Evolutionary conservation across 2,329 filamentous ascomycete species (phyloP).

Genomic region (Didymella lethalis): DNA sequence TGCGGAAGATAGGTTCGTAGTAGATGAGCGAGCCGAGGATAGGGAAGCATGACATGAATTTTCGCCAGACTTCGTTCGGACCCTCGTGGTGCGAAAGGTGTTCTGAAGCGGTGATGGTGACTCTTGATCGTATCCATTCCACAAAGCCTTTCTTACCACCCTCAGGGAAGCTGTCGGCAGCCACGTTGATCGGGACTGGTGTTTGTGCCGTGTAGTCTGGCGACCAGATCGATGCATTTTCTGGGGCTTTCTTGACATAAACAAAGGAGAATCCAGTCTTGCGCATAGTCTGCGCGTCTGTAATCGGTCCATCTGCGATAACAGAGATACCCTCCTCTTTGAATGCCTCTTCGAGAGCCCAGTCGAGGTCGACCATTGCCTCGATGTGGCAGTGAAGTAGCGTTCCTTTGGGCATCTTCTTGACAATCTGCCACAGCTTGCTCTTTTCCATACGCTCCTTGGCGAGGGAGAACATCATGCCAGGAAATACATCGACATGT

Average conservation of each 20-base stretch:
- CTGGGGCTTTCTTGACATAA: slow-evolving; percentile 51
- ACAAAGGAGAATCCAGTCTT: slow-evolving; percentile 68
- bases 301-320: slow-evolving; percentile 64
- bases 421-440: slow-evolving; percentile 83
- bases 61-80: slow-evolving; percentile 82
- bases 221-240: slow-evolving; percentile 69
- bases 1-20: slow-evolving; percentile 89
- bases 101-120: slow-evolving; percentile 75
- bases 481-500: slow-evolving; percentile 75
- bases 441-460: slow-evolving; percentile 87
- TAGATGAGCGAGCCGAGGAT: slow-evolving; percentile 78
- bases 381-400: slow-evolving; percentile 88
- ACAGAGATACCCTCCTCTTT: slow-evolving; percentile 78
- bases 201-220: slow-evolving; percentile 66
- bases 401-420: slow-evolving; percentile 86
- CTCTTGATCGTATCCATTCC: slow-evolving; percentile 77
- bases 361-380: slow-evolving; percentile 89
- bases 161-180: slow-evolving; percentile 77
- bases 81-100: slow-evolving; percentile 82
- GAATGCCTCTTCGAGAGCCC: slow-evolving; percentile 75
- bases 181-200: slow-evolving; percentile 66
- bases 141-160: slow-evolving; percentile 76
- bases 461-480: slow-evolving; percentile 92
- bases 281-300: slow-evolving; percentile 61
- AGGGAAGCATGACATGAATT: slow-evolving; percentile 78